Conservation (phyloP, 73 alveolate genomes). For the Effrenium voratum region DNA sequence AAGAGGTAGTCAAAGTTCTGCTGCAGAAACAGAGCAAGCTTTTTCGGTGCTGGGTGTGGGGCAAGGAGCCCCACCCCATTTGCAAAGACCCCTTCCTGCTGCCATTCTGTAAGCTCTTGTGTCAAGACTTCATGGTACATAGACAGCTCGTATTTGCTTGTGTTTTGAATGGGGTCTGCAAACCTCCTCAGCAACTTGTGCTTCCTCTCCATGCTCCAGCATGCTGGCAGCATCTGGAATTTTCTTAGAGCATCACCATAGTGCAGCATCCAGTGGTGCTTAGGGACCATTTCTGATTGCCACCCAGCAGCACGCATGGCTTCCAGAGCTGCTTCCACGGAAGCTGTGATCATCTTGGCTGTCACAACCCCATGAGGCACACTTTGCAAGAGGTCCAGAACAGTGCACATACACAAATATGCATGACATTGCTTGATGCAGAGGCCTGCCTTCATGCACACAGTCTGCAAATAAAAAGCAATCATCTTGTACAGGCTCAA, state of each 20-base stretch:
- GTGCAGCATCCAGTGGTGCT: constrained; percentile 6
- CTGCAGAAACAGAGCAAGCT: too few species aligned
- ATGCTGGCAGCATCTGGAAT: neutral
- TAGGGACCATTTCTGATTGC: too few species aligned
- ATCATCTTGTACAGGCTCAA: neutral
- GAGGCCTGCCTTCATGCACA: neutral
- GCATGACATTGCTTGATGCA: too few species aligned
- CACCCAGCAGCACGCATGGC: too few species aligned
- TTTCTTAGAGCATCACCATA: neutral
- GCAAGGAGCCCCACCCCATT: neutral
- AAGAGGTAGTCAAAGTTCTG: too few species aligned
- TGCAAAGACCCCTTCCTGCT: neutral
- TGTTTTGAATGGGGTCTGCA: neutral
- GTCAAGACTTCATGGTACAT: neutral
- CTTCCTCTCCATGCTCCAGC: constrained; percentile 56
- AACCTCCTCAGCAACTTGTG: neutral
- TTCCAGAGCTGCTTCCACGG: too few species aligned
- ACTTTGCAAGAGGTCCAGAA: too few species aligned
- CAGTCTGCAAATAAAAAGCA: neutral
- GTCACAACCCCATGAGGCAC: too few species aligned
- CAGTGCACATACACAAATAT: too few species aligned
- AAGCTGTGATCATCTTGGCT: too few species aligned
- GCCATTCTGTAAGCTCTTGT: neutral
- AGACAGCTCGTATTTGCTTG: neutral
- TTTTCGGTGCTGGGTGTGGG: neutral